Percentiles rank a stretch among this genome's conserved stretches.
These are phyloP conservation scores for Aspergillus bombycis DNA, from an alignment of 2,329 filamentous ascomycete genomes.

Conservation along the genomic window DNA sequence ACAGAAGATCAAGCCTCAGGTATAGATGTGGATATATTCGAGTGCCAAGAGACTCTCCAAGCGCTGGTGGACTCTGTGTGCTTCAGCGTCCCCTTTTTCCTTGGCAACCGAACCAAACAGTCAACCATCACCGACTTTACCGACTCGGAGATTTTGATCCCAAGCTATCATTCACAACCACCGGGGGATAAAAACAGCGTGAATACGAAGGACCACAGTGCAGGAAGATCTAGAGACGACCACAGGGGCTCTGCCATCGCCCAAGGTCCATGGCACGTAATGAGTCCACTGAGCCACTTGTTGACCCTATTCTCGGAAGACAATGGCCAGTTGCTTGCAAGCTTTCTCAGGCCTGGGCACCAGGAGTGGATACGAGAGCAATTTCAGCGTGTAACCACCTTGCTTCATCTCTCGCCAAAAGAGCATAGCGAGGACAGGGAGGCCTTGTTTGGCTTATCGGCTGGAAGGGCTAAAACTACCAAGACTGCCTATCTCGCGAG, in stretches of 20 bases:
- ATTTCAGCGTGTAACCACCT: constrained; percentile 19
- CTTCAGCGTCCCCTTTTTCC: background rate
- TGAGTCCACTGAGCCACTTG: constrained; percentile 25
- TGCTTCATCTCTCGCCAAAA: constrained; percentile 12
- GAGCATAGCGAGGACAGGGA: background rate
- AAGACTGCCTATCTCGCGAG: background rate
- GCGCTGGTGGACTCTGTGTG: background rate
- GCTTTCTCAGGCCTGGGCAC: constrained; percentile 19
- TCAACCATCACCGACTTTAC: background rate
- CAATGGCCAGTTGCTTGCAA: constrained; percentile 7
- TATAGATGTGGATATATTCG: background rate
- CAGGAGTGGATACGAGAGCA: constrained; percentile 22
- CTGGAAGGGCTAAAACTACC: background rate
- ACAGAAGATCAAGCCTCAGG: background rate
- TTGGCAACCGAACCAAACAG: background rate
- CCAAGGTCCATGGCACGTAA: constrained; percentile 26
- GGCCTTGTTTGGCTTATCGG: background rate
- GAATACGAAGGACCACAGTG: background rate
- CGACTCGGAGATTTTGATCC: background rate
- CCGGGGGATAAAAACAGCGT: background rate
- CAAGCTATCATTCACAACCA: background rate
- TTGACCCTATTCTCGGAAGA: constrained; percentile 24
- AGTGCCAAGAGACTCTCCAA: background rate
- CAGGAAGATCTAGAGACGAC: constrained; percentile 9
- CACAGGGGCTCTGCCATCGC: constrained; percentile 21